Evolutionary conservation across 1,139 yeast species (phyloP).

Genomic region (Candida glucosophila): DNA sequence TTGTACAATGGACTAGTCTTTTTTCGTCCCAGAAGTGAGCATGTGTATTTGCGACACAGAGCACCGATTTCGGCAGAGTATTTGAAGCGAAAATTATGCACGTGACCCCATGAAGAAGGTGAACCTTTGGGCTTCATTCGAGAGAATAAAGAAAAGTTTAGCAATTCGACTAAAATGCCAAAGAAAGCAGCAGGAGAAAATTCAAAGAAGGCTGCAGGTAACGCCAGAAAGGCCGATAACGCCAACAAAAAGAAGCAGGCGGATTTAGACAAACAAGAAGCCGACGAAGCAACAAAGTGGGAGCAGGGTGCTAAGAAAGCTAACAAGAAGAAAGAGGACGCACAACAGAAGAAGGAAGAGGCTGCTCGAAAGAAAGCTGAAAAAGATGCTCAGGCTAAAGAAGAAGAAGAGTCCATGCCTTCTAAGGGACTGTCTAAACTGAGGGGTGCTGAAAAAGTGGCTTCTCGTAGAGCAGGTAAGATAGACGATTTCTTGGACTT

Average conservation of each 20-base stretch:
- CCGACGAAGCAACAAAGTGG: slow-evolving; percentile 61
- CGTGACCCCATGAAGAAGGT: too few species aligned
- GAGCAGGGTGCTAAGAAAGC: slow-evolving; percentile 64
- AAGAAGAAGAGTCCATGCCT: slow-evolving; percentile 59
- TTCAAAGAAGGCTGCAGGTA: slow-evolving; percentile 59
- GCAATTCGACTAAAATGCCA: slow-evolving; percentile 37
- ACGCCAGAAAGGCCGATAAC: slow-evolving; percentile 61
- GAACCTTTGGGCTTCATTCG: too few species aligned
- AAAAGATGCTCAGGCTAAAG: slow-evolving; percentile 48
- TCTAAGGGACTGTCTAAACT: slow-evolving; percentile 49
- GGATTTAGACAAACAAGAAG: slow-evolving; percentile 37
- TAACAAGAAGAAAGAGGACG: slow-evolving; percentile 61
- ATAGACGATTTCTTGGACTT: slow-evolving; percentile 54
- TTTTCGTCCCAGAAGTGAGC: too few species aligned
- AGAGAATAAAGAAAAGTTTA: too few species aligned
- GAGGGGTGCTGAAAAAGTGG: slow-evolving; percentile 67
- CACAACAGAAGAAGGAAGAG: slow-evolving; percentile 52
- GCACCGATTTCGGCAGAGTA: too few species aligned
- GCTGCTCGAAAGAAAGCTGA: slow-evolving; percentile 60
- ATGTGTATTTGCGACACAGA: too few species aligned
- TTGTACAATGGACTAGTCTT: too few species aligned
- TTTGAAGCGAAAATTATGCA: too few species aligned
- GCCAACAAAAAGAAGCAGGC: slow-evolving; percentile 56
- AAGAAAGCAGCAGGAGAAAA: slow-evolving; percentile 53
- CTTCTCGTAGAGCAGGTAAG: slow-evolving; percentile 54